Base-by-base conservation (phyloP, 2,329 filamentous ascomycete genomes). In the Fusarium napiforme region DNA sequence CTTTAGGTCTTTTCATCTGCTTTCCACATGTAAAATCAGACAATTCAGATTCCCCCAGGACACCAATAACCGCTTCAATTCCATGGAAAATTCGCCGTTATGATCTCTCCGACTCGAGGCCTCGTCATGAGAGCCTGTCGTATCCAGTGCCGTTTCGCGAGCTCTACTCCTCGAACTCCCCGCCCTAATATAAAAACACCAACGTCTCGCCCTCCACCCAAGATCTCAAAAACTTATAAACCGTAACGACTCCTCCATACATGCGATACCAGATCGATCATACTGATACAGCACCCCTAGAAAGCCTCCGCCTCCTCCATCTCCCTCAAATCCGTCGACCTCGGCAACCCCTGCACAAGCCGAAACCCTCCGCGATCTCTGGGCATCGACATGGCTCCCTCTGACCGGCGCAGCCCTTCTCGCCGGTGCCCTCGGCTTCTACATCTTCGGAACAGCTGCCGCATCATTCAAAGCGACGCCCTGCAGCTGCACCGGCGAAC, bases 381-480 rank as follows among this genome's bases (percentile, higher is more conserved):
- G 74, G 81, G 81, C 75, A 79, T 81, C 72, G 79, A 82, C 82
- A 71, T 86, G 79, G 82, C 75, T 83, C 26, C 83, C 84, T 15
- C 82, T 88, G 34, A 82, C 86, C 64, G 86, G 86, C 55, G 83
- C 84, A 64, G 84, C 85, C 64, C 78, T 86, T 71, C 77, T 82
- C n/a, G 83, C 85, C 16, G 80, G 84, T 21, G 82, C 83, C 49
- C 78, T 88, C n/a, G 85, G 85, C 69, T 83, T 84, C 77, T 88
- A 87, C 80, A 80, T 86, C 37, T 78, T 84, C 67, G 79, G 82
- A 60, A 81, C 85, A 36, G 64, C 81, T 57, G 75, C 80, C 63
- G 83, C 83, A 19, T 79, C 82, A 28, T 64, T 82, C 69, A 81
- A 79, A 40, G 55, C 75, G 7, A 69, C 76, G 2, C 70, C 77